A percentile compares a stretch with the other conserved stretches of the same genome.
Evolutionary conservation across 2,329 filamentous ascomycete species (phyloP).

Genomic region (Fusarium goolgardi): DNA sequence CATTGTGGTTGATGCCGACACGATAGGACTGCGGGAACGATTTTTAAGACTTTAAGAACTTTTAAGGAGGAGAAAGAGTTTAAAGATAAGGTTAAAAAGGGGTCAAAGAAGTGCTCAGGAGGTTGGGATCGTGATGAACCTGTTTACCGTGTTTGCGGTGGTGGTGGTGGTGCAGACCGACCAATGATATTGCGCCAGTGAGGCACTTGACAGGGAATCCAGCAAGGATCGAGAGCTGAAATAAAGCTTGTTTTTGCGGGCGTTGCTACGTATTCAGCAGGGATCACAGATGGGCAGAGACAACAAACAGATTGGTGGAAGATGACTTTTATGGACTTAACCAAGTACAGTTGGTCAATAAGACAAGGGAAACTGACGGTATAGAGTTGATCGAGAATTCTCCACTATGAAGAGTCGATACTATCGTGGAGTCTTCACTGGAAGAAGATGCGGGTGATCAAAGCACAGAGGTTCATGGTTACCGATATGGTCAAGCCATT

Average conservation of each 20-base stretch:
- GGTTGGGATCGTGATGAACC: conserved; percentile 19
- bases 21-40: rapidly evolving
- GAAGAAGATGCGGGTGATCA: neutral
- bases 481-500: neutral
- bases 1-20: conserved; percentile 1
- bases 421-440: neutral
- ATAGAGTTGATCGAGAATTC: neutral
- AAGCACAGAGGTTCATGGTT: neutral
- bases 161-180: conserved; percentile 28
- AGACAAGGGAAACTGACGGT: neutral
- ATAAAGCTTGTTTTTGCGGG: conserved; percentile 32
- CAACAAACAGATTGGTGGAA: neutral
- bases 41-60: rapidly evolving
- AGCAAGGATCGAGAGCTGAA: conserved; percentile 33
- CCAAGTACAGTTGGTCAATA: neutral
- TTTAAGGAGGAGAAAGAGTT: too few species aligned
- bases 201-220: conserved; percentile 32
- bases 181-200: conserved; percentile 19
- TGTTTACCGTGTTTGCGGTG: conserved; percentile 6
- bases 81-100: conserved; percentile 5
- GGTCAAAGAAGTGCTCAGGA: neutral
- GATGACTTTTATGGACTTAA: neutral
- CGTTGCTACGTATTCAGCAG: conserved; percentile 3
- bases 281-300: neutral
- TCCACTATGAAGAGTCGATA: neutral